Percentiles rank a stretch among this genome's conserved stretches.
These are phyloP conservation scores for Arabidopsis arenosa DNA, from an alignment of 345 rosid genomes.

Conservation along the genomic window DNA sequence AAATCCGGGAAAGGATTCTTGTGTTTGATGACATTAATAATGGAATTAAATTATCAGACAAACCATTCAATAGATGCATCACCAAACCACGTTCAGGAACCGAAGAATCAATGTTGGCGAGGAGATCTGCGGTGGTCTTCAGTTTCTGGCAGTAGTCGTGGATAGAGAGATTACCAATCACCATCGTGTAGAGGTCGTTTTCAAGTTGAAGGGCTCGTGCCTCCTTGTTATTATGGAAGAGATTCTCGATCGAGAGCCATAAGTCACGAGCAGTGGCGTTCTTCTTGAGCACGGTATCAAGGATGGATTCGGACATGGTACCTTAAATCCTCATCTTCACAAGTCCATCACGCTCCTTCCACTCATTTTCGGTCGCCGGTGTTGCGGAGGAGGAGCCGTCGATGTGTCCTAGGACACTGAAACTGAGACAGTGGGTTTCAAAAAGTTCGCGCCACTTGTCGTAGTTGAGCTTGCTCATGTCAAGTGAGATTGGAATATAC, in stretches of 20 bases:
- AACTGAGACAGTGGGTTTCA: not conserved
- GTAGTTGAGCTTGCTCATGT: not conserved
- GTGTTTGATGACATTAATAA: too few relatives aligned
- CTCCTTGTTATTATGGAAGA: not conserved
- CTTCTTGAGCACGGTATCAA: not conserved
- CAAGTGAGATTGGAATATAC: too few relatives aligned
- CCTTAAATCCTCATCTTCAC: not conserved
- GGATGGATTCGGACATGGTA: not conserved
- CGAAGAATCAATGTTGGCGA: not conserved
- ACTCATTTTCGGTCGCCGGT: rapidly evolving
- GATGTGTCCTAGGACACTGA: not conserved
- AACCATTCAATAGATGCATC: not conserved
- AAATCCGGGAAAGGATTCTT: too few relatives aligned
- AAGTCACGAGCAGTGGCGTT: not conserved
- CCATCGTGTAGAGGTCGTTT: not conserved
- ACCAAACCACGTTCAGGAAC: not conserved
- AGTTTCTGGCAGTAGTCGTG: not conserved
- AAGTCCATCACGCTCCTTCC: not conserved
- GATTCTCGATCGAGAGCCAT: rapidly evolving
- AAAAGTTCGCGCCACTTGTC: not conserved
- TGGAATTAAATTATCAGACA: not conserved
- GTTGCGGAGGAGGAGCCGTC: not conserved
- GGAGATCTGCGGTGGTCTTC: not conserved
- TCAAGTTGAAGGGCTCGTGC: not conserved
- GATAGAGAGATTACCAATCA: not conserved